phyloP scores from a whole-genome alignment of 345 rosid genomes.

The Heritiera fomes region DNA sequence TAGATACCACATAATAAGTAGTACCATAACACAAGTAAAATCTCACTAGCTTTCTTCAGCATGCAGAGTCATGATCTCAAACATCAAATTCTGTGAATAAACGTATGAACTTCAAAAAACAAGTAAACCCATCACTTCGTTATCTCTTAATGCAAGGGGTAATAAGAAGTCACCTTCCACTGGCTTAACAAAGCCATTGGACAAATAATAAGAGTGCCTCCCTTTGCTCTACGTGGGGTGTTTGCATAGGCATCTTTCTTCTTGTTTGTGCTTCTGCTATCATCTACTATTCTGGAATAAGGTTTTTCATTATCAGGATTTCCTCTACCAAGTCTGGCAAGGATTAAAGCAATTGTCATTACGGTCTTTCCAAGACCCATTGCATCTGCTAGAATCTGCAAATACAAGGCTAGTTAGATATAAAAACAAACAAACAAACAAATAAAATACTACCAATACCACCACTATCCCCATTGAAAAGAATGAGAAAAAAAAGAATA shows the following conservation, averaged over 20 bases:
- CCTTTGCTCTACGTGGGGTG: conserved; percentile 36
- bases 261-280: conserved; percentile 19
- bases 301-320: conserved; percentile 26
- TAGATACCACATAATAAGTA: not conserved
- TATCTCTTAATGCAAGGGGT: conserved; percentile 10
- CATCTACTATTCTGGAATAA: conserved; percentile 12
- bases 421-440: not conserved
- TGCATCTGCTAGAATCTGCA: conserved; percentile 71
- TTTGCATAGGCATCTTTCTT: conserved; percentile 27
- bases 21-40: not conserved
- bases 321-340: conserved; percentile 54
- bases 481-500: not conserved
- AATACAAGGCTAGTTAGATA: not conserved
- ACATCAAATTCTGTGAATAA: not conserved
- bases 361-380: conserved; percentile 86
- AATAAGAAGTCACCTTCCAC: conserved; percentile 57
- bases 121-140: not conserved
- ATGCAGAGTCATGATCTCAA: not conserved
- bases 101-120: not conserved
- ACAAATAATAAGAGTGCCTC: conserved; percentile 71
- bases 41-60: not conserved
- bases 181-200: conserved; percentile 77
- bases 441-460: not conserved
- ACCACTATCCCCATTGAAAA: not conserved
- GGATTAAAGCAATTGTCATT: conserved; percentile 73